Evolutionary conservation across 169 alveolate species (phyloP).

Genomic region (Theileria annulata): DNA sequence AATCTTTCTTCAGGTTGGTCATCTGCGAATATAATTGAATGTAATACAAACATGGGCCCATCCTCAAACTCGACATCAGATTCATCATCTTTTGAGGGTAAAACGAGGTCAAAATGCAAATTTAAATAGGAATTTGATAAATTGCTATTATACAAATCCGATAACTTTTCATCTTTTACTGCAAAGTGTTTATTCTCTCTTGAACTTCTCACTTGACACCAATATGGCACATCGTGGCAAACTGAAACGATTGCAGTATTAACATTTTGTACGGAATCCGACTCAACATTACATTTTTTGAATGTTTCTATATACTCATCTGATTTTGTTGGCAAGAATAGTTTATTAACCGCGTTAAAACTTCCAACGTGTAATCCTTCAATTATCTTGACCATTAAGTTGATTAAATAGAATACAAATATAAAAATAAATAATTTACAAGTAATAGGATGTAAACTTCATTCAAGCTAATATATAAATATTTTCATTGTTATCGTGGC

Average conservation of each 20-base stretch:
- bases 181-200: background rate
- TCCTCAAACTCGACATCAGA: background rate
- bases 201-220: conserved; percentile 32
- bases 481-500: too few species aligned
- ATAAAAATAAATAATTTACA: background rate
- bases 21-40: conserved; percentile 32
- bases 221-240: conserved; percentile 48
- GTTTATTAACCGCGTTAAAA: conserved; percentile 23
- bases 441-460: background rate
- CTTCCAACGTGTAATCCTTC: conserved; percentile 51
- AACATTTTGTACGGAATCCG: conserved; percentile 1
- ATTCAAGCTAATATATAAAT: too few species aligned
- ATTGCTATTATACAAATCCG: background rate
- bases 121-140: conserved; percentile 24
- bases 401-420: background rate
- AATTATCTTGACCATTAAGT: conserved; percentile 20
- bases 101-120: conserved; percentile 55
- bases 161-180: background rate
- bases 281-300: background rate
- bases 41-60: conserved; percentile 23
- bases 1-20: conserved; percentile 40
- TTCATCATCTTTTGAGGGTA: background rate
- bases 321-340: conserved; percentile 13
- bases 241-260: conserved; percentile 48
- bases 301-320: background rate